These are phyloP conservation scores for Extremus antarcticus DNA, from an alignment of 495 filamentous ascomycete genomes.

Conservation along the genomic window DNA sequence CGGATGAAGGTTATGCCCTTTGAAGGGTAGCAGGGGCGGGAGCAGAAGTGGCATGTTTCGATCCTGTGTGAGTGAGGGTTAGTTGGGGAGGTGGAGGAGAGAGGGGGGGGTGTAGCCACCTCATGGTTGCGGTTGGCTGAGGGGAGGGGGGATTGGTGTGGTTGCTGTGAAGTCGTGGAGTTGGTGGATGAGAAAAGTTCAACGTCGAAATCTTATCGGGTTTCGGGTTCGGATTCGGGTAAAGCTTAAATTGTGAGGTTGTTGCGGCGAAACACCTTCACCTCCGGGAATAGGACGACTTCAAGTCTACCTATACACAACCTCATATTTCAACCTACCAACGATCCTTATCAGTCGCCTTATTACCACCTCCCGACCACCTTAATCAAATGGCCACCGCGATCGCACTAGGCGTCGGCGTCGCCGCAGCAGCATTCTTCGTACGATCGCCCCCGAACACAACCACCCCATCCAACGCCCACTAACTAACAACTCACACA, in stretches of 20 bases:
- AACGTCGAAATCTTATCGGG: background rate
- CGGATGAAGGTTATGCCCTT: conserved; percentile 81
- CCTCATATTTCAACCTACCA: background rate
- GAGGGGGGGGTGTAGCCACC: background rate
- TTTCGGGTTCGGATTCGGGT: background rate
- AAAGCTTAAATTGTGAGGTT: background rate
- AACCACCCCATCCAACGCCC: conserved; percentile 19
- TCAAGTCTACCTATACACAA: background rate
- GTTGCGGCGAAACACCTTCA: conserved; percentile 9
- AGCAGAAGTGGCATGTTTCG: conserved; percentile 90
- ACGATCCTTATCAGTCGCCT: background rate
- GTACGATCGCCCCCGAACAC: conserved; percentile 25
- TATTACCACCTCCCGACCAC: background rate
- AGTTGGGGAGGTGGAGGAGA: no score
- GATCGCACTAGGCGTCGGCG: conserved; percentile 67
- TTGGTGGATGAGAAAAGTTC: background rate
- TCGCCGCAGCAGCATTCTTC: conserved; percentile 43
- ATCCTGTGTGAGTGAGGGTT: conserved; percentile 47
- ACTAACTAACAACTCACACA: conserved; percentile 26
- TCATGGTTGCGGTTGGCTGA: conserved; percentile 9
- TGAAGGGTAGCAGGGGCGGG: conserved; percentile 69
- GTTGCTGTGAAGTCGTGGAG: background rate
- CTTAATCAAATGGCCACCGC: conserved; percentile 55
- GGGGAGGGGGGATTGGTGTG: background rate
- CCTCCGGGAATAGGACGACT: background rate